Evolutionary conservation across 371 early-diverging fungal genomes (phyloP), one percentile per base, ranked within the genome.

Genomic region (Rhizomucor miehei): DNA sequence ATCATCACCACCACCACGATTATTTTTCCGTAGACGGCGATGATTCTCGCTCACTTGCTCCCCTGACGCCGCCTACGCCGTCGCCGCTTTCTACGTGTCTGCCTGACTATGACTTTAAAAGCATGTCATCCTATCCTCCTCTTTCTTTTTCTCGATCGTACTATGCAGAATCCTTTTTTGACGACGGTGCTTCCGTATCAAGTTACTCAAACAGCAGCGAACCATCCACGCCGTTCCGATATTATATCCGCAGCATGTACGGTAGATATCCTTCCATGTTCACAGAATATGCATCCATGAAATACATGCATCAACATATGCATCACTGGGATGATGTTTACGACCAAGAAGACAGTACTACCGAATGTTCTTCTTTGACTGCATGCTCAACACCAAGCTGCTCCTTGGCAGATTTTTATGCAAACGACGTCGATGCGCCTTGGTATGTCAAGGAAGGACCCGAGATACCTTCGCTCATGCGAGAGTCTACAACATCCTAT

Each of bases 381-480:
- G 48, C 43, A 38, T 17, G 37, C 19, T 44, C 34, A 24, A 44
- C 36, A 57, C 13, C 57, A n/a, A 46, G 52, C 2, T 43, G 46
- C 8, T 23, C 52, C 10, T 14, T 52, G 9, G 38, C 52, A 8
- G 56, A 54, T 52, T 37, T 64, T 36, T 48, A 66, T 45, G 50
- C 56, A 9, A 48, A 69, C 25, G 62, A 67, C 57, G 57, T 52
- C 21, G 69, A 78, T 59, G 68, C 68, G 17, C 72, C 72, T 12
- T 72, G 72, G 72, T 72, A 72, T 41, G 64, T 68, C 20, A 59
- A 47, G 6, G 72, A 67, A 55, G 65, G 50, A 55, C 46, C 65
- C 44, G 47, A 48, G 50, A 21, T 60, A 51, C 47, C 54, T 21
- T 51, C 44, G 8, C 37, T 51, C 12, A 20, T 40, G 29, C 41